Base-by-base conservation (phyloP, 371 early-diverging fungal genomes). In the Rhizomucor miehei region DNA sequence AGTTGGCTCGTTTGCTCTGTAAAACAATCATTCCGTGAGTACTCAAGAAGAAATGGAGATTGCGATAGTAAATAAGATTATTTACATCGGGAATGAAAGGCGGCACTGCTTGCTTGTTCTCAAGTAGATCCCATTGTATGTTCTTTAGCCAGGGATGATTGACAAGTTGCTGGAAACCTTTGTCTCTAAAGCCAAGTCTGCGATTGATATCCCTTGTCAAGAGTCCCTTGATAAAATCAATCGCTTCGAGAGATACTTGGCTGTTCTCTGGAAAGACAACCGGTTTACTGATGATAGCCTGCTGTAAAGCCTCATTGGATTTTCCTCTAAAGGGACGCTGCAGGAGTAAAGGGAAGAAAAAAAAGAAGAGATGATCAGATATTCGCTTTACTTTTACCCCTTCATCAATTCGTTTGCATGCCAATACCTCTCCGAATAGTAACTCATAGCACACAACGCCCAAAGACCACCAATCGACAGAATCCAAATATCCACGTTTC, bases 381-480 rank as follows among this genome's bases (percentile, higher is more conserved):
- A n/a, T n/a, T n/a, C n/a, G n/a, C 34, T 48, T 44, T 53, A 17
- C n/a, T n/a, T 14, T 25, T 44, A 19, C 13, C 36, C 45, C 34
- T 44, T 43, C 5, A n/a, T 10, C 21, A 8, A 5, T 17, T 41
- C 11, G 5, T 37, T 25, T n/a, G n/a, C 50, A 54, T 46, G 3
- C 25, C 19, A 35, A n/a, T 74, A 84, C 85, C 78, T 82, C 86
- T 49, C 90, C 90, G 64, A 81, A 85, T 8, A 87, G 55, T n/a
- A 89, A 61, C 65, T 94, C 93, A 63, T 84, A 94, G 53, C 89
- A 71, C n/a, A 90, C 73, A 29, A 94, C 87, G 2, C 93, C 95
- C 13, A 93, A 60, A 49, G 87, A 81, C 97, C 97, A 96, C 87
- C 91, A 91, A 71, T 96, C 91, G 2, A 89, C 83, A 0, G 84